Evolutionary conservation across 495 filamentous ascomycete genomes (phyloP).

Genomic region (Lentithecium fluviatile): DNA sequence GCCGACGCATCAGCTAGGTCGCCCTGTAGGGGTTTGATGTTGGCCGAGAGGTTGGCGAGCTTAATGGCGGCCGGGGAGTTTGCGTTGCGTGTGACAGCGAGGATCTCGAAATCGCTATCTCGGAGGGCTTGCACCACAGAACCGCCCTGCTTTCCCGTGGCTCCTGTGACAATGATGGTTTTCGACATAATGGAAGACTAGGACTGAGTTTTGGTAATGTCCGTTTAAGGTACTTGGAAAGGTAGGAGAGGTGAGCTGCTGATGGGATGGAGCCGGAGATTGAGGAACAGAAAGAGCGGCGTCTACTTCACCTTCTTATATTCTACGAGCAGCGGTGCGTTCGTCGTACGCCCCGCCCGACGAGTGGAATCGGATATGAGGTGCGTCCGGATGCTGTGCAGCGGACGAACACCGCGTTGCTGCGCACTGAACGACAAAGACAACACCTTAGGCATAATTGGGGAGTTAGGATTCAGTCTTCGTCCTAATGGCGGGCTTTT

Average conservation of each 20-base stretch:
- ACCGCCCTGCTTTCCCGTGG: slow-evolving; percentile 71
- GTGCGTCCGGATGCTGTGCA: too few relatives aligned
- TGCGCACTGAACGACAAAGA: too few relatives aligned
- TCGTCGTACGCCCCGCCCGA: too few relatives aligned
- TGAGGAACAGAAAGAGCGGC: not conserved
- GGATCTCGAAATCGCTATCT: slow-evolving; percentile 54
- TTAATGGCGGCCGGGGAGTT: slow-evolving; percentile 54
- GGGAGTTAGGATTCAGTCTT: too few relatives aligned
- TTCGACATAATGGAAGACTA: slow-evolving; percentile 34
- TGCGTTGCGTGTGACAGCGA: slow-evolving; percentile 66
- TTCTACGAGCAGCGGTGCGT: too few relatives aligned
- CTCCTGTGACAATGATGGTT: slow-evolving; percentile 63
- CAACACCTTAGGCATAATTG: too few relatives aligned
- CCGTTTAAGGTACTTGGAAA: too few relatives aligned
- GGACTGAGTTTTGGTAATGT: not conserved
- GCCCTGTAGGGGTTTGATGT: slow-evolving; percentile 57
- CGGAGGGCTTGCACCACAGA: slow-evolving; percentile 55
- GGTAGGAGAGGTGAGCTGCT: too few relatives aligned
- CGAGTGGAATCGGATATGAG: too few relatives aligned
- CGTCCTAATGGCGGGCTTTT: too few relatives aligned
- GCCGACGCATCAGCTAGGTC: slow-evolving; percentile 50
- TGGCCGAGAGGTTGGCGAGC: slow-evolving; percentile 47
- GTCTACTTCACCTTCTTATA: too few relatives aligned
- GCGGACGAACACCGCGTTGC: too few relatives aligned
- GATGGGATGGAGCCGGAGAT: not conserved